A percentile compares a stretch with the other conserved stretches of the same genome.
Evolutionary conservation across 2,329 filamentous ascomycete species (phyloP).

Genomic region (Penicillium nordicum): DNA sequence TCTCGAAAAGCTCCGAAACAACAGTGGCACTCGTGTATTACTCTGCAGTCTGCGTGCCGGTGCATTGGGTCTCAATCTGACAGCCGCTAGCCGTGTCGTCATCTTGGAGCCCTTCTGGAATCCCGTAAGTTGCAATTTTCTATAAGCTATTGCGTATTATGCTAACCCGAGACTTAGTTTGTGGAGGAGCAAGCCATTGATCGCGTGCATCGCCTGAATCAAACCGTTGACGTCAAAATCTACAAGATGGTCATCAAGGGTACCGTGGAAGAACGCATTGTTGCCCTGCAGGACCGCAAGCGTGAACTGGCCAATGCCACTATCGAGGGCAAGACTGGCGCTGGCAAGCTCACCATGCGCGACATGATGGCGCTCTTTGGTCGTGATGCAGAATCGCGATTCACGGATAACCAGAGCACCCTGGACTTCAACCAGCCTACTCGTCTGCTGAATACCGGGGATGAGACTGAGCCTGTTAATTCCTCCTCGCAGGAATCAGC

Average conservation of each 20-base stretch:
- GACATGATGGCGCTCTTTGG: constrained; percentile 91
- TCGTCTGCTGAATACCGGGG: constrained; percentile 28
- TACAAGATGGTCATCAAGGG: constrained; percentile 87
- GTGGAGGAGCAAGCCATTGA: constrained; percentile 99
- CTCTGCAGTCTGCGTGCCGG: constrained; percentile 94
- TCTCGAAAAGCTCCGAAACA: constrained; percentile 69
- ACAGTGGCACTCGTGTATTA: constrained; percentile 72
- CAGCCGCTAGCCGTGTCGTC: constrained; percentile 86
- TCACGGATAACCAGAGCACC: constrained; percentile 40
- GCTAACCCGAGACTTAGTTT: constrained; percentile 56
- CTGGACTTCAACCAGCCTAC: constrained; percentile 36
- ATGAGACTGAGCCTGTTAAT: constrained; percentile 17
- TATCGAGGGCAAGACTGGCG: constrained; percentile 74
- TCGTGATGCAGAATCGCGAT: constrained; percentile 58
- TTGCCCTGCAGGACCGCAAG: constrained; percentile 94
- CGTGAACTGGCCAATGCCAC: constrained; percentile 85
- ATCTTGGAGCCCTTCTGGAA: constrained; percentile 99
- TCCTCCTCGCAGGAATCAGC: constrained; percentile 7
- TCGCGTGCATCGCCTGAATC: constrained; percentile 95
- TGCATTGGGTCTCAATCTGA: constrained; percentile 87
- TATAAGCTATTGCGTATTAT: constrained; percentile 11
- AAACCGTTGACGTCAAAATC: constrained; percentile 89
- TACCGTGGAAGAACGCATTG: constrained; percentile 88
- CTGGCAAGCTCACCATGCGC: constrained; percentile 82
- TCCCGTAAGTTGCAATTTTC: constrained; percentile 56